A percentile compares a stretch with the other conserved stretches of the same genome.
phyloP scores from a whole-genome alignment of 805 yeast species.

The Metschnikowia shivogae region DNA sequence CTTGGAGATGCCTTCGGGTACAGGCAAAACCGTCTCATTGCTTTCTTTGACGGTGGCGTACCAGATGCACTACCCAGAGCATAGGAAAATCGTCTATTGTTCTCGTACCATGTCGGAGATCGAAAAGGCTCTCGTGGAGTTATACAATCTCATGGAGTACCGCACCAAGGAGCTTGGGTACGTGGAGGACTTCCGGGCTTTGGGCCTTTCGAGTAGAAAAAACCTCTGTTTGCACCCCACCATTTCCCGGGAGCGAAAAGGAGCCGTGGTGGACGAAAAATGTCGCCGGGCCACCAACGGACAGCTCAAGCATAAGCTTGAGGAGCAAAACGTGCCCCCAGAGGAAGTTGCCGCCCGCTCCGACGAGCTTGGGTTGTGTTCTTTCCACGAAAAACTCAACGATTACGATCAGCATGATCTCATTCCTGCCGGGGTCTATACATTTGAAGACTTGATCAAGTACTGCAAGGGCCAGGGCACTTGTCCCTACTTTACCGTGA shows the following conservation, averaged over 20 bases:
- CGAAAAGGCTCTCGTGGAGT: slow-evolving; percentile 92
- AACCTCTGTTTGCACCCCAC: slow-evolving; percentile 89
- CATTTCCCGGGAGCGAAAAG: slow-evolving; percentile 84
- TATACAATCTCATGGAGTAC: slow-evolving; percentile 82
- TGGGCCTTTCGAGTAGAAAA: slow-evolving; percentile 92
- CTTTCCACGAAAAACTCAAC: slow-evolving; percentile 85
- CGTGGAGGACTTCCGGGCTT: slow-evolving; percentile 86
- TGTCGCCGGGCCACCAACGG: slow-evolving; percentile 96
- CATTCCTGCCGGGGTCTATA: slow-evolving; percentile 90
- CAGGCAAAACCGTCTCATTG: slow-evolving; percentile 94
- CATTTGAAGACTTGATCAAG: slow-evolving; percentile 77
- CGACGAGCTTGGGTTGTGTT: slow-evolving; percentile 52
- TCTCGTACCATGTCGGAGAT: slow-evolving; percentile 99
- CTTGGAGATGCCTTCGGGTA: slow-evolving; percentile 98
- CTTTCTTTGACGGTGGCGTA: slow-evolving; percentile 90
- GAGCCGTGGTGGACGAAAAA: slow-evolving; percentile 90
- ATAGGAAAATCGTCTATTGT: slow-evolving; percentile 89
- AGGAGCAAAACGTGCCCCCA: slow-evolving; percentile 41
- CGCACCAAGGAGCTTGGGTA: slow-evolving; percentile 79
- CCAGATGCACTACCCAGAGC: slow-evolving; percentile 93
- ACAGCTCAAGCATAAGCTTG: slow-evolving; percentile 63
- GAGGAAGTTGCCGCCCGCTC: slow-evolving; percentile 46
- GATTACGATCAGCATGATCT: slow-evolving; percentile 83
- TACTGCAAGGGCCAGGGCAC: slow-evolving; percentile 77
- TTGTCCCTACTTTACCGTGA: slow-evolving; percentile 95